These are phyloP conservation scores for Pyricularia grisea DNA, from an alignment of 2,329 filamentous ascomycete genomes.

Conservation along the genomic window DNA sequence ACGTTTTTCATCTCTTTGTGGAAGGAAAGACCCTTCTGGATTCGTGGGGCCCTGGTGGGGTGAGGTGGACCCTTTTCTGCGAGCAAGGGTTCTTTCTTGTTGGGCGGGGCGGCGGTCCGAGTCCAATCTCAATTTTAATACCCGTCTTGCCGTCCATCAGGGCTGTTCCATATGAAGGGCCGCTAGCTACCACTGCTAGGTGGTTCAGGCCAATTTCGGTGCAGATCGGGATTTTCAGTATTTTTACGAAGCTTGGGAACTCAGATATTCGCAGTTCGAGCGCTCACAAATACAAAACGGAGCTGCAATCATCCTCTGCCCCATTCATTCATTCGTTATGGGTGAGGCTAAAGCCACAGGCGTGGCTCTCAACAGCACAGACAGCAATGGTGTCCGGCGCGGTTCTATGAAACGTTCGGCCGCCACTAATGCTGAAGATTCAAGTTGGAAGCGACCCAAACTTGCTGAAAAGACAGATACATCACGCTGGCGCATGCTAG, in stretches of 20 bases:
- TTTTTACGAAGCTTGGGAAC: not conserved
- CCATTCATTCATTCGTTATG: not conserved
- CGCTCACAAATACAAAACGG: not conserved
- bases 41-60: not conserved
- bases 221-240: not conserved
- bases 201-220: not conserved
- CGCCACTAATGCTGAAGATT: constrained; percentile 23
- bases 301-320: not conserved
- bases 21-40: not conserved
- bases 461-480: constrained; percentile 57
- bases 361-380: constrained; percentile 22
- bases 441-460: not conserved
- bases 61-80: not conserved
- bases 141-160: no score
- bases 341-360: constrained; percentile 7
- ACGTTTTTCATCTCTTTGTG: not conserved
- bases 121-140: not conserved
- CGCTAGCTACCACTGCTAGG: not conserved
- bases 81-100: no score
- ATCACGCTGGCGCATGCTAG: constrained; percentile 72
- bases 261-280: not conserved
- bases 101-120: not conserved
- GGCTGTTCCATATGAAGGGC: not conserved
- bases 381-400: not conserved
- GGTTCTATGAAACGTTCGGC: constrained; percentile 30